Percentiles rank a stretch among this genome's conserved stretches.
Conservation (phyloP, 805 yeast species). For the Zygotorulaspora sp. region DNA sequence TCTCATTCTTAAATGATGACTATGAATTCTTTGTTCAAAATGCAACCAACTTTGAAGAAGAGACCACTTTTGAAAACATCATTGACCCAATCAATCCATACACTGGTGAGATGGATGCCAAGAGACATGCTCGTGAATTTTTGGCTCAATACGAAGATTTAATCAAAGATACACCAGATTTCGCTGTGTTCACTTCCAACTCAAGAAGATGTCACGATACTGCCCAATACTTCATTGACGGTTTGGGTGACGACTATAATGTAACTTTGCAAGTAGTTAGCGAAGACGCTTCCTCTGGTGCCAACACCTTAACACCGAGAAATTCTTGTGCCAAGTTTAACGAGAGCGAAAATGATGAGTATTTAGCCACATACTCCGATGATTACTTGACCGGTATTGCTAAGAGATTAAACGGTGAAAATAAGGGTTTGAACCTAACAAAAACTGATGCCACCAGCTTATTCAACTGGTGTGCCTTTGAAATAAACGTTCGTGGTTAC, state of each 20-base stretch:
- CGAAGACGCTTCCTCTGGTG: slow-evolving; percentile 44
- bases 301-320: slow-evolving; percentile 47
- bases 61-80: slow-evolving; percentile 30
- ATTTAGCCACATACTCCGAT: slow-evolving; percentile 19
- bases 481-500: slow-evolving; percentile 61
- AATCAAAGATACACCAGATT: slow-evolving; percentile 35
- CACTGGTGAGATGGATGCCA: slow-evolving; percentile 46
- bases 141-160: slow-evolving; percentile 42
- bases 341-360: slow-evolving; percentile 17
- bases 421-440: slow-evolving; percentile 52
- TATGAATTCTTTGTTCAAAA: slow-evolving; percentile 43
- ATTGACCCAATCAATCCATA: slow-evolving; percentile 34
- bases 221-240: slow-evolving; percentile 48
- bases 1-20: slow-evolving; percentile 47
- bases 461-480: slow-evolving; percentile 68
- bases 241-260: slow-evolving; percentile 24
- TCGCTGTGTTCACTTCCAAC: slow-evolving; percentile 47
- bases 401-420: slow-evolving; percentile 49
- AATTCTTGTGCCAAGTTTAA: slow-evolving; percentile 41
- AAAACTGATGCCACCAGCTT: slow-evolving; percentile 48
- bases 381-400: slow-evolving; percentile 50
- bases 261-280: slow-evolving; percentile 36
- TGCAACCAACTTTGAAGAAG: slow-evolving; percentile 41
- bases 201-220: slow-evolving; percentile 47
- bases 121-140: slow-evolving; percentile 43